phyloP scores from a whole-genome alignment of 2,329 filamentous ascomycete species.

The Paracamarosporium sp. region DNA sequence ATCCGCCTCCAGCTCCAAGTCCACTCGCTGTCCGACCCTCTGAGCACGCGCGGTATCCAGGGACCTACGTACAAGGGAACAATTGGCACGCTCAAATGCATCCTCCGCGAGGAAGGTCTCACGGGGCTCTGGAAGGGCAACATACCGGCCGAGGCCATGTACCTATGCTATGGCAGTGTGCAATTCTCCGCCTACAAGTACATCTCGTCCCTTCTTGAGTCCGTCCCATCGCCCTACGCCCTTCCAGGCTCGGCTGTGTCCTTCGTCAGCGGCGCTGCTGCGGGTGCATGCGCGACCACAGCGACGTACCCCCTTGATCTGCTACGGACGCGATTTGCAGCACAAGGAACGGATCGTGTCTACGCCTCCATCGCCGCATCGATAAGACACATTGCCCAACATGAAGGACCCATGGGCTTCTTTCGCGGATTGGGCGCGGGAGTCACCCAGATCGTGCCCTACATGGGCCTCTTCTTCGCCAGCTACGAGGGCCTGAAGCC shows the following conservation, averaged over 20 bases:
- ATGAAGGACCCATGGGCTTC: conserved; percentile 81
- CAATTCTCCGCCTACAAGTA: conserved; percentile 91
- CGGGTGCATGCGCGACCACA: conserved; percentile 82
- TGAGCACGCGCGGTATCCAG: conserved; percentile 58
- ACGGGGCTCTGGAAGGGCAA: conserved; percentile 96
- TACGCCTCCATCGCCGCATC: conserved; percentile 76
- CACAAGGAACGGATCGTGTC: conserved; percentile 82
- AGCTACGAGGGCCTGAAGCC: conserved; percentile 78
- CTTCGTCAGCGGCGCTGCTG: conserved; percentile 82
- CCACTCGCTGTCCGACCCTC: conserved; percentile 79
- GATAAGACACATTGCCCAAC: conserved; percentile 72
- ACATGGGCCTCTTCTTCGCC: conserved; percentile 96
- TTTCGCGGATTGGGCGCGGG: conserved; percentile 86
- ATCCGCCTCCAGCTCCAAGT: conserved; percentile 95
- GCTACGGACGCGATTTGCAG: conserved; percentile 93
- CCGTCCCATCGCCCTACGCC: conserved; percentile 51
- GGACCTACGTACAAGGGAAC: conserved; percentile 74
- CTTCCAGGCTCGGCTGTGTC: conserved; percentile 75
- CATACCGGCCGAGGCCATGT: conserved; percentile 91
- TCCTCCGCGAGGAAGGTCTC: conserved; percentile 81
- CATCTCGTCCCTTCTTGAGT: conserved; percentile 70
- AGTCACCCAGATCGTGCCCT: conserved; percentile 87
- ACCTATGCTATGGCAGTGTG: conserved; percentile 85
- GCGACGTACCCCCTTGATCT: conserved; percentile 92
- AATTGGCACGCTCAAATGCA: conserved; percentile 75